Evolutionary conservation across 345 rosid species (phyloP).

Genomic region (Syzygium jambos): DNA sequence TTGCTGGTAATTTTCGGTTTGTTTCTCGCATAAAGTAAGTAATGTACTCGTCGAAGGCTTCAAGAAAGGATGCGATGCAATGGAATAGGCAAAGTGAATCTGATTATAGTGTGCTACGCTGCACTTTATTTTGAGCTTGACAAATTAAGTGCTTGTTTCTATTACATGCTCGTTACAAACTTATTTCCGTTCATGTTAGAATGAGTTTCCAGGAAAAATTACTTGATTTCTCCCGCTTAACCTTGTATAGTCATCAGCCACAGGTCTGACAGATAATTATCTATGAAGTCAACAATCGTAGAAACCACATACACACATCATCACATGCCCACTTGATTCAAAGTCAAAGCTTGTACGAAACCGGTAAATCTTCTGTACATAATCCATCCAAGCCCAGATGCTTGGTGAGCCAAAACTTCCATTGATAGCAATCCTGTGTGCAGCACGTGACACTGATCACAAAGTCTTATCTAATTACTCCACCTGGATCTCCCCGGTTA

Average conservation of each 20-base stretch:
- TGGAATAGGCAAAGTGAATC: not conserved
- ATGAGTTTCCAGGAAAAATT: not conserved
- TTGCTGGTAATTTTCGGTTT: not conserved
- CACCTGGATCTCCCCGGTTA: not conserved
- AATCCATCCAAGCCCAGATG: constrained; percentile 22
- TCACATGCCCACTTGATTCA: not conserved
- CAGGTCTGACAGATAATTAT: constrained; percentile 80
- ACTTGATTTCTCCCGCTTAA: not conserved
- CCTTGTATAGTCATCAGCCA: constrained; percentile 61
- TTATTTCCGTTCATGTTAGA: not conserved
- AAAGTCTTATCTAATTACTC: not conserved
- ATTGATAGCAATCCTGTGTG: too few species aligned
- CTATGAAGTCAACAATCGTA: not conserved
- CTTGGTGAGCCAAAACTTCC: not conserved
- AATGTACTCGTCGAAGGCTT: not conserved
- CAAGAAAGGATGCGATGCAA: not conserved
- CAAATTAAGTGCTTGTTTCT: not conserved
- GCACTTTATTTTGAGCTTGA: not conserved
- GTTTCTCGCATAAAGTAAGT: not conserved
- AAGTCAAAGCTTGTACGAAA: not conserved
- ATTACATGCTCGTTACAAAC: not conserved
- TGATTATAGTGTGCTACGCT: not conserved
- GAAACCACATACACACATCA: not conserved
- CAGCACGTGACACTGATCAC: not conserved
- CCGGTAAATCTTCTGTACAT: not conserved